Conservation (phyloP, 106 monocot genomes). For the Allium sativum region DNA sequence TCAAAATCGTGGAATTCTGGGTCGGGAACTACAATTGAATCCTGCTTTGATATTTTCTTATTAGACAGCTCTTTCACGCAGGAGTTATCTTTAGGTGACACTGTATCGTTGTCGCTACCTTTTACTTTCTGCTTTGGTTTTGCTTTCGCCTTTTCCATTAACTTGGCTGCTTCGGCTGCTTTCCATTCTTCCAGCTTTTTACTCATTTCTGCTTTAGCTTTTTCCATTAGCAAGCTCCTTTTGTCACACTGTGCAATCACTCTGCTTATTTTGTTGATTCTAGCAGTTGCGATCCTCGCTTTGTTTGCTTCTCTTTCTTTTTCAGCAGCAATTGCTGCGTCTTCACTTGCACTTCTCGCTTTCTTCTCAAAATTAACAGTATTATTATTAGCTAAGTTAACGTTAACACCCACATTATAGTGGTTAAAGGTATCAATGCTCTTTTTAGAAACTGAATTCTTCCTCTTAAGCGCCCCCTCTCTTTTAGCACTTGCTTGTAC, state of each 20-base stretch:
- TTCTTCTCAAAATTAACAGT: too few species aligned
- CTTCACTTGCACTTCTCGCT: too few species aligned
- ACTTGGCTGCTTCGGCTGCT: constrained; percentile 8
- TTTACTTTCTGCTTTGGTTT: constrained; percentile 17
- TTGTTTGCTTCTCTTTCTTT: not conserved
- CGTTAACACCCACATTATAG: constrained; percentile 8
- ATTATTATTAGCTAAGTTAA: too few species aligned
- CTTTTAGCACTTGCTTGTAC: constrained; percentile 27
- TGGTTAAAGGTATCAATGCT: constrained; percentile 1
- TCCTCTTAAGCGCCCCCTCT: constrained; percentile 18
- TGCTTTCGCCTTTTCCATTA: constrained; percentile 12
- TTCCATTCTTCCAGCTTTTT: constrained; percentile 34
- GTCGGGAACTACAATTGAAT: constrained; percentile 53
- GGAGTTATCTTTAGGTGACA: not conserved
- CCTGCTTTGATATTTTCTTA: constrained; percentile 8
- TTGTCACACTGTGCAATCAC: constrained; percentile 20
- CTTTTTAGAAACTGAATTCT: constrained; percentile 5
- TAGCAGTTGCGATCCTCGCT: not conserved
- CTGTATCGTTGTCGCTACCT: constrained; percentile 9
- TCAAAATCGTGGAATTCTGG: constrained; percentile 62
- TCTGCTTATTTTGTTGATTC: constrained; percentile 7
- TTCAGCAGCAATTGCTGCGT: not conserved
- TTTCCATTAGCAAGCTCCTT: constrained; percentile 26
- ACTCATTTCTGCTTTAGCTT: constrained; percentile 15
- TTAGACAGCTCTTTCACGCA: not conserved